Evolutionary conservation across 2,329 filamentous ascomycete species (phyloP).

Genomic region (Chrysoporthe deuterocubensis): DNA sequence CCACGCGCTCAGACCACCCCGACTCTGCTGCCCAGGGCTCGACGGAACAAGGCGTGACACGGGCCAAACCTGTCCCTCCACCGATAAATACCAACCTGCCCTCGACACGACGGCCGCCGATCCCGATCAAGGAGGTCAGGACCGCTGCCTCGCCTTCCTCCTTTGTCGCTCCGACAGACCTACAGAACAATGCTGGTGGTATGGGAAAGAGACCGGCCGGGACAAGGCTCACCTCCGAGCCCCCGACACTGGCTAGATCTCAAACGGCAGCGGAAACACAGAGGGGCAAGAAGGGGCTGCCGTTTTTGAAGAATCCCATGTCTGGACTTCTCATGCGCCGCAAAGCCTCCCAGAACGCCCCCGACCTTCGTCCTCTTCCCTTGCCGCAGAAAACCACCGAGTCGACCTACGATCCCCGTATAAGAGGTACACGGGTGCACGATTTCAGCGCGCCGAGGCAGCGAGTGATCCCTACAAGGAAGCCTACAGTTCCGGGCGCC

Average conservation of each 20-base stretch:
- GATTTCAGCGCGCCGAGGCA: slow-evolving; percentile 65
- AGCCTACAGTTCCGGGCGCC: slow-evolving; percentile 23
- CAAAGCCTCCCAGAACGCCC: slow-evolving; percentile 54
- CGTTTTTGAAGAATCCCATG: slow-evolving; percentile 64
- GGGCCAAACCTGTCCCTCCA: slow-evolving; percentile 41
- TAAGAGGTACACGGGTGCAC: slow-evolving; percentile 66
- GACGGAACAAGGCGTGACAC: slow-evolving; percentile 30
- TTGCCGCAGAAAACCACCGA: slow-evolving; percentile 46
- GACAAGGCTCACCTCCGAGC: slow-evolving; percentile 45
- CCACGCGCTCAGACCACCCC: slow-evolving; percentile 31
- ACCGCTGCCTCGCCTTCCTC: slow-evolving; percentile 39
- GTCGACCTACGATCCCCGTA: slow-evolving; percentile 63
- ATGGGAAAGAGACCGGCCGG: slow-evolving; percentile 49
- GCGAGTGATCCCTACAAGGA: slow-evolving; percentile 37
- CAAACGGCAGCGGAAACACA: slow-evolving; percentile 41
- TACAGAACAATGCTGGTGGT: slow-evolving; percentile 41
- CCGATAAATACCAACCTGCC: slow-evolving; percentile 42
- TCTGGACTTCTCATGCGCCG: slow-evolving; percentile 62
- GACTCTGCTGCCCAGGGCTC: slow-evolving; percentile 18
- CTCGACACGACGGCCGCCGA: slow-evolving; percentile 35
- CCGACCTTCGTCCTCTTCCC: slow-evolving; percentile 48
- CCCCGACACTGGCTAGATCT: slow-evolving; percentile 38
- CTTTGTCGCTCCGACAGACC: slow-evolving; percentile 55
- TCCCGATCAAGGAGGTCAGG: slow-evolving; percentile 39
- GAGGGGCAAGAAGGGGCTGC: slow-evolving; percentile 57